Base-by-base conservation (phyloP, 805 yeast genomes). In the Metschnikowia hibisci region DNA sequence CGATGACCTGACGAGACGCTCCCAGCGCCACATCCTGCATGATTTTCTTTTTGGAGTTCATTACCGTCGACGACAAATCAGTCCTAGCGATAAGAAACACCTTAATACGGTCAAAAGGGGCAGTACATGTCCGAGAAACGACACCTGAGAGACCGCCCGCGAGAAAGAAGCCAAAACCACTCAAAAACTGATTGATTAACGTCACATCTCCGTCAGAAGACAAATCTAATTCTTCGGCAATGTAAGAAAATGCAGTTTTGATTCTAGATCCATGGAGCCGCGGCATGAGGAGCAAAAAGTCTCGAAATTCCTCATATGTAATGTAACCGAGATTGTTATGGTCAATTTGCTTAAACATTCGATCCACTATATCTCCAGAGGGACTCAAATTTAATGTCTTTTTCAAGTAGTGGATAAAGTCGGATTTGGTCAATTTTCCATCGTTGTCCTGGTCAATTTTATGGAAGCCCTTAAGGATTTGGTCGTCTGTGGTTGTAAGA, bases 71-170 rank as follows among this genome's bases (percentile, higher is more conserved):
- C 0, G 86, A 74, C 34, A 85, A 65, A 60, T 85, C 95, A 0
- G 96, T 83, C 61, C 96, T 78, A 1, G 98, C 97, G 56, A 93
- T 93, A 39, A 93, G 69, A 54, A 87, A 93, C 11, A 93, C 98
- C 61, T 93, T 93, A 16, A 93, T 78, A 60, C 99, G 77, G 63
- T 93, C 99, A 51, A 93, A 87, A 9, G 99, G 99, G 0, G 98
- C 99, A 0, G 99, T 93, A 55, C 93, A 84, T 0, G 98, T 89
- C 66, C 99, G 80, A 11, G 96, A 88, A 4, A 93, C 84, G 2
- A 91, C 99, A 2, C 99, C 99, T 1, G 96, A 86, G 15, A 90
- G 63, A 0, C 99, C 99, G 31, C 99, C 99, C 1, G 96, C 96
- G 27, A 90, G 66, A 58, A 93, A 93, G 63, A 80, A 93, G 1